phyloP scores from a whole-genome alignment of 2,329 filamentous ascomycete species.

The Diaporthe eres region DNA sequence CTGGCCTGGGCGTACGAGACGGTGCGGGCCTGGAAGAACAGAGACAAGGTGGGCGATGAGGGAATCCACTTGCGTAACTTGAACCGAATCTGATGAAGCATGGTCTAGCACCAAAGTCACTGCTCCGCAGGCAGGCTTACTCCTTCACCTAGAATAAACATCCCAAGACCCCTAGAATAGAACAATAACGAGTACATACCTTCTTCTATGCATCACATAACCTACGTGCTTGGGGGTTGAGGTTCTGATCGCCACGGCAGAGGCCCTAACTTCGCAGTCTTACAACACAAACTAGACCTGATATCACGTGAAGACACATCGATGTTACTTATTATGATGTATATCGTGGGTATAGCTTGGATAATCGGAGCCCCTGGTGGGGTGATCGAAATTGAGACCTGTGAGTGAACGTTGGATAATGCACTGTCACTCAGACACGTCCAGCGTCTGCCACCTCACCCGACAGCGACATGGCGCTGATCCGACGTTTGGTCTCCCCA shows the following conservation, averaged over 20 bases:
- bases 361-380: not conserved
- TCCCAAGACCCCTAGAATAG: not conserved
- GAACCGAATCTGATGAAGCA: not conserved
- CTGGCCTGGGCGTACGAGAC: not conserved
- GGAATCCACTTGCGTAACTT: not conserved
- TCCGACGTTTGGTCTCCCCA: not conserved
- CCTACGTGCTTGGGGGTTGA: not conserved
- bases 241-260: not conserved
- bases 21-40: not conserved
- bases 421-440: not conserved
- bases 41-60: not conserved
- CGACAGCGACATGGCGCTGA: not conserved
- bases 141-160: not conserved
- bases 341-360: no score
- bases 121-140: not conserved
- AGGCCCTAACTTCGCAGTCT: not conserved
- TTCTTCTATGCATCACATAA: not conserved
- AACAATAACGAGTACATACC: not conserved
- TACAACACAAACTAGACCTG: not conserved
- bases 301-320: no score
- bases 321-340: not conserved
- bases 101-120: not conserved
- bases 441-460: conserved; percentile 6
- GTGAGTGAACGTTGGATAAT: not conserved
- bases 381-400: no score